Conservation (phyloP, 805 yeast species). For the Geotrichum ghanense region DNA sequence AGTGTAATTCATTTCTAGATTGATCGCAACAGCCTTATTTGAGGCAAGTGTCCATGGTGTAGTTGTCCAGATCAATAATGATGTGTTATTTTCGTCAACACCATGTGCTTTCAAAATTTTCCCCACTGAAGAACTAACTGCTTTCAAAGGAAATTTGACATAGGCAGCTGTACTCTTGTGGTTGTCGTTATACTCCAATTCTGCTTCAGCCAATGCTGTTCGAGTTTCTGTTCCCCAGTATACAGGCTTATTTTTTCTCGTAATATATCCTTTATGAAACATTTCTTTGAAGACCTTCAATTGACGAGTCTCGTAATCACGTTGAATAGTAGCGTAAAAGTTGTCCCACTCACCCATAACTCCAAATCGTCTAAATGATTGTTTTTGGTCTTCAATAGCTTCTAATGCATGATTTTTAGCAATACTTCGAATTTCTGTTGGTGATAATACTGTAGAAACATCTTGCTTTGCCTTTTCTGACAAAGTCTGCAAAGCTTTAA, state of each 20-base stretch:
- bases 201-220: conserved; percentile 95
- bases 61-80: conserved; percentile 75
- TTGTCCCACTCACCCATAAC: conserved; percentile 74
- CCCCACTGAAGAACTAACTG: conserved; percentile 17
- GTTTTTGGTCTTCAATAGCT: conserved; percentile 53
- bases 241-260: conserved; percentile 86
- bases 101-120: not conserved
- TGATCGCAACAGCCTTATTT: conserved; percentile 70
- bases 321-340: conserved; percentile 64
- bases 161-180: conserved; percentile 62
- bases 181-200: conserved; percentile 66
- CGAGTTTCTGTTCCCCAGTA: conserved; percentile 94
- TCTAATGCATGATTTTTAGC: conserved; percentile 61
- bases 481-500: conserved; percentile 46
- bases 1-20: conserved; percentile 42
- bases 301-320: conserved; percentile 64
- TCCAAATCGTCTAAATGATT: conserved; percentile 56
- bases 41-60: conserved; percentile 97
- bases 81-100: not conserved
- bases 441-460: conserved; percentile 28
- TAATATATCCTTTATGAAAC: conserved; percentile 54
- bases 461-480: conserved; percentile 22
- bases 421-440: conserved; percentile 47
- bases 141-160: conserved; percentile 49
- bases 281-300: conserved; percentile 56